phyloP scores from a whole-genome alignment of 1,139 yeast genomes.

The Debaryomyces psychrophilus region DNA sequence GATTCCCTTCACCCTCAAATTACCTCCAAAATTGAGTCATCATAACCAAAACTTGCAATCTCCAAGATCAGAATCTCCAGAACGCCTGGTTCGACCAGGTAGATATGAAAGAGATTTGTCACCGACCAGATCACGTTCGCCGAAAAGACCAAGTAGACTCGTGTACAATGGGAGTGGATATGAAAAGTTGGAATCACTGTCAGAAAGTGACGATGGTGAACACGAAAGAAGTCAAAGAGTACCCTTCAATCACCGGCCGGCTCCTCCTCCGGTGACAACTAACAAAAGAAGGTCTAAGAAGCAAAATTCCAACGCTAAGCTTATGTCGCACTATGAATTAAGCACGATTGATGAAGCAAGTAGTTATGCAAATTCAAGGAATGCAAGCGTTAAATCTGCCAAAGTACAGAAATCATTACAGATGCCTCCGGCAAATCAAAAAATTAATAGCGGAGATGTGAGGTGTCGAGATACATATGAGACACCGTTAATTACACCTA shows the following conservation, averaged over 20 bases:
- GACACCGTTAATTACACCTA: background rate
- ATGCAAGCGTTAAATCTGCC: constrained; percentile 27
- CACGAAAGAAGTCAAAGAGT: constrained; percentile 13
- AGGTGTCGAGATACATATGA: background rate
- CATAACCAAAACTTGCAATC: constrained; percentile 22
- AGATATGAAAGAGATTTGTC: constrained; percentile 1
- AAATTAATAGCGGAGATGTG: background rate
- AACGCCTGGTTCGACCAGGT: constrained; percentile 15
- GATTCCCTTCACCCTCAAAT: constrained; percentile 45
- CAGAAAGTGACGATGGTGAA: constrained; percentile 25
- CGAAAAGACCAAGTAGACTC: constrained; percentile 26
- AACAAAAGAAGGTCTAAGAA: constrained; percentile 27
- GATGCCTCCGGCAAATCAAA: constrained; percentile 17
- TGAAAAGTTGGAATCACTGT: constrained; percentile 37
- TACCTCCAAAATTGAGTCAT: constrained; percentile 48
- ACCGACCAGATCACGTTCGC: constrained; percentile 10
- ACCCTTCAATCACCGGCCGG: constrained; percentile 24
- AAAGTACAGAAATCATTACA: constrained; percentile 11
- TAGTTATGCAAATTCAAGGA: constrained; percentile 32
- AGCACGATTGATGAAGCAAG: constrained; percentile 50
- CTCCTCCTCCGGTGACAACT: constrained; percentile 27
- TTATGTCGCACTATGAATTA: constrained; percentile 35
- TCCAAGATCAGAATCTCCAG: constrained; percentile 14
- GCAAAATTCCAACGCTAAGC: constrained; percentile 19
- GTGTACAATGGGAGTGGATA: constrained; percentile 44